Evolutionary conservation across 257 asterid species (phyloP).

Genomic region (Gynochthodes officinalis): DNA sequence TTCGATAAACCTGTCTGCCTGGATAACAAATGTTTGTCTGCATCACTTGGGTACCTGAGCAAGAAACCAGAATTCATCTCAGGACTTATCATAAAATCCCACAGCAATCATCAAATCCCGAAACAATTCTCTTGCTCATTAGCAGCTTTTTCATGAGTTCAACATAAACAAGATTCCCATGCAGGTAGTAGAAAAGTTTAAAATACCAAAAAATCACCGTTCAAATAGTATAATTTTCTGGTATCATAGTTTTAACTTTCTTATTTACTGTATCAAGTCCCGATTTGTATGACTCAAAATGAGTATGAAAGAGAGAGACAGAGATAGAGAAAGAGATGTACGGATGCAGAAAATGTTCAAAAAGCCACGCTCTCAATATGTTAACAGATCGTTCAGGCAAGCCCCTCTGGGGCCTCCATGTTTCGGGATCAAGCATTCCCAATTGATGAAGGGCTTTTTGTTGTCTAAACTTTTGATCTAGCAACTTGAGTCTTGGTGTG

Average conservation of each 20-base stretch:
- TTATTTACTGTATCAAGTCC: neutral
- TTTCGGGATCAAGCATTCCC: constrained; percentile 60
- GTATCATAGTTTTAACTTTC: too few relatives aligned
- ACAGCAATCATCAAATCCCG: constrained; percentile 11
- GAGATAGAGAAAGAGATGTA: constrained; percentile 24
- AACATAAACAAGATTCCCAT: neutral
- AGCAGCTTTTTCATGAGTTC: neutral
- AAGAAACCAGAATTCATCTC: neutral
- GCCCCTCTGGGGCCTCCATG: constrained; percentile 89
- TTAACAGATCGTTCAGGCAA: constrained; percentile 74
- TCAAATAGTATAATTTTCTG: too few relatives aligned
- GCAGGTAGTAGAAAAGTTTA: neutral
- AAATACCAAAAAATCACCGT: neutral
- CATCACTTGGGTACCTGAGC: constrained; percentile 88
- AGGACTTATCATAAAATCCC: constrained; percentile 10
- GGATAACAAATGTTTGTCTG: constrained; percentile 94
- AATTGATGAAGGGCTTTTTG: constrained; percentile 56
- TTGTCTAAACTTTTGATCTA: constrained; percentile 64
- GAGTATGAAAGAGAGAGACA: too few relatives aligned
- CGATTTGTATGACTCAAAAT: too few relatives aligned
- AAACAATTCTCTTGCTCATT: neutral
- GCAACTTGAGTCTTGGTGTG: constrained; percentile 59
- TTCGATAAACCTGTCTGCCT: constrained; percentile 90
- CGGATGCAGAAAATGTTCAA: constrained; percentile 89
- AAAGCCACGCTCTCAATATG: constrained; percentile 74